Evolutionary conservation across 2,329 filamentous ascomycete species (phyloP).

Genomic region (Neonectria magnoliae): DNA sequence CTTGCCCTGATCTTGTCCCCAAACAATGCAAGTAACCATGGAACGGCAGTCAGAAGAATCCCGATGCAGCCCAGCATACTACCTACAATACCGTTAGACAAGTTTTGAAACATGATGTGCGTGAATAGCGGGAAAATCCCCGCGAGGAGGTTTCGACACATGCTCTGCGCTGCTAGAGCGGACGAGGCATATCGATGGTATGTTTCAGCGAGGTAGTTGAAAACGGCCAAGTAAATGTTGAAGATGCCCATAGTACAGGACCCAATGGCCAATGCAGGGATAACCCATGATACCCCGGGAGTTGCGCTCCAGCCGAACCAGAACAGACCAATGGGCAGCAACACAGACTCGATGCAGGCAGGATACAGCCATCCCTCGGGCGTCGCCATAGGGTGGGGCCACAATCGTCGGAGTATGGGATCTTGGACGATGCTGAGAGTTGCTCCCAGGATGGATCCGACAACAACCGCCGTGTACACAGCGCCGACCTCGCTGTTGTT

Average conservation of each 20-base stretch:
- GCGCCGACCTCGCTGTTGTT: conserved; percentile 67
- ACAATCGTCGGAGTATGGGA: conserved; percentile 63
- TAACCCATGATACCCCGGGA: conserved; percentile 67
- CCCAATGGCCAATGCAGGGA: conserved; percentile 68
- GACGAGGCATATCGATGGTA: conserved; percentile 74
- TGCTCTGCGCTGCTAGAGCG: conserved; percentile 73
- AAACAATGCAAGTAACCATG: conserved; percentile 73
- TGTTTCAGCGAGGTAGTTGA: conserved; percentile 75
- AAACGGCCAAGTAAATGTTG: conserved; percentile 73
- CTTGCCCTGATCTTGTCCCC: conserved; percentile 69
- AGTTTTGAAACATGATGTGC: conserved; percentile 65
- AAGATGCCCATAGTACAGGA: conserved; percentile 75
- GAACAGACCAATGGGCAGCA: conserved; percentile 73
- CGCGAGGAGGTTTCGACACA: conserved; percentile 72
- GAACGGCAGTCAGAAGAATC: conserved; percentile 68
- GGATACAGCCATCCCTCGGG: conserved; percentile 73
- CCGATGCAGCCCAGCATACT: conserved; percentile 72
- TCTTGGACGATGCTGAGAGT: conserved; percentile 66
- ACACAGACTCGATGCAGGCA: conserved; percentile 68
- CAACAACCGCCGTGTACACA: conserved; percentile 64
- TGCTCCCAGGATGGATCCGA: conserved; percentile 57
- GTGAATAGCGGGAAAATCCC: conserved; percentile 73
- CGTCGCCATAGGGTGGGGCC: conserved; percentile 42
- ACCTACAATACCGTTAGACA: conserved; percentile 69
- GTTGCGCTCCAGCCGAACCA: conserved; percentile 75